A percentile compares a stretch with the other conserved stretches of the same genome.
phyloP scores from a whole-genome alignment of 768 basidiomycete species.

The Kwoniella mangroviensis region DNA sequence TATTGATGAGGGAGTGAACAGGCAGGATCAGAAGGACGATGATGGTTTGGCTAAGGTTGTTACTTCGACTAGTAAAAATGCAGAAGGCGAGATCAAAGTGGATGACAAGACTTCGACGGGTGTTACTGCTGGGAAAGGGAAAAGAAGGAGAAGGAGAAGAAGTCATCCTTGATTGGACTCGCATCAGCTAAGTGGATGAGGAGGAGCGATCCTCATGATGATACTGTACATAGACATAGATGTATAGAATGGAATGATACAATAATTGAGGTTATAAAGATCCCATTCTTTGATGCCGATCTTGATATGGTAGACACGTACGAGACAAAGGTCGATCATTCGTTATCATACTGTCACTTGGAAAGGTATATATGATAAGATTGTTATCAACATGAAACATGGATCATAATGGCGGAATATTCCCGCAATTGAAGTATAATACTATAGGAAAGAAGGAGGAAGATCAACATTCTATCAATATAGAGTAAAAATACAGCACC shows the following conservation, averaged over 20 bases:
- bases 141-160: slow-evolving; percentile 5
- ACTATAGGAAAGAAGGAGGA: too few relatives aligned
- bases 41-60: neutral
- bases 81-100: neutral
- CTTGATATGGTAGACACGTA: neutral
- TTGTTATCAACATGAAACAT: too few relatives aligned
- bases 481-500: too few relatives aligned
- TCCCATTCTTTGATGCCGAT: neutral
- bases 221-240: neutral
- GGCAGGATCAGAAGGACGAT: neutral
- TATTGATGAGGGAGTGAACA: neutral
- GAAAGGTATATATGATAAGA: too few relatives aligned
- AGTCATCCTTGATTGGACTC: too few relatives aligned
- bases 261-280: too few relatives aligned
- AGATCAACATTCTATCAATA: too few relatives aligned
- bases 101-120: neutral
- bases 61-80: neutral
- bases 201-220: too few relatives aligned
- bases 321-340: neutral
- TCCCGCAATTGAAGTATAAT: too few relatives aligned
- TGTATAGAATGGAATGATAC: neutral
- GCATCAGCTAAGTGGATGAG: too few relatives aligned
- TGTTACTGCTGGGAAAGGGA: neutral
- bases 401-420: too few relatives aligned
- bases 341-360: neutral